Base-by-base conservation (phyloP, 352 stramenopile species). In the Globisporangium cylindrosporum region DNA sequence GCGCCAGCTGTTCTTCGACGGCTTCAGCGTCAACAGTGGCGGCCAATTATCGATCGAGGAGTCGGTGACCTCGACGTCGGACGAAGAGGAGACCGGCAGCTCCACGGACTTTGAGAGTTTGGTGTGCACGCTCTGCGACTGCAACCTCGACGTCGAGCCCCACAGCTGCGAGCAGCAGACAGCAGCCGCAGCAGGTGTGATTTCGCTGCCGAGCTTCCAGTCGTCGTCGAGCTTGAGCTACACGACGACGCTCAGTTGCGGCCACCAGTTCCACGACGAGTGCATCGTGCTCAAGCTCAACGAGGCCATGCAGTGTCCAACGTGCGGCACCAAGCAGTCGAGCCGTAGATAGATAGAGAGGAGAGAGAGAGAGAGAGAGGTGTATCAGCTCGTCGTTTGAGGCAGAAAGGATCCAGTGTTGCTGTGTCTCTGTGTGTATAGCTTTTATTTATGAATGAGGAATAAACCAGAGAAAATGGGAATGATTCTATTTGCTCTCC, bases 251-350 rank as follows among this genome's bases (percentile, higher is more conserved):
- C 59, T 70, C 4, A 54, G 57, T 6, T 69, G 64, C 55, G 64
- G 64, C 18, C 64, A 69, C 54, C 27, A 51, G 41, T 70, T 70
- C 58, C 65, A 70, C 60, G 65, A 70, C 9, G 65, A 77, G 53
- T 77, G 72, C 64, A 77, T 75, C 60, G 22, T 77, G 8, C 54
- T 48, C 14, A 63, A 54, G 27, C 56, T 77, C 12, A 77, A 77
- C 68, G 63, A 64, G 18, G 41, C 38, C 24, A 55, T 75, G 59
- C 38, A 34, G 14, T 77, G 71, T 58, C 71, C 68, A 43, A 65
- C 57, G 20, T 75, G 71, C 24, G 53, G 59, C 49, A 25, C 58
- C n/a, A 36, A 63, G 58, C 58, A 63, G n/a, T 2, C 58, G 3
- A 63, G 58, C 34, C 34, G 38, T 36, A 24, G 34, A 15, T 63